Base-by-base conservation (phyloP, 257 asterid species). In the Nyctanthes arbortristis region DNA sequence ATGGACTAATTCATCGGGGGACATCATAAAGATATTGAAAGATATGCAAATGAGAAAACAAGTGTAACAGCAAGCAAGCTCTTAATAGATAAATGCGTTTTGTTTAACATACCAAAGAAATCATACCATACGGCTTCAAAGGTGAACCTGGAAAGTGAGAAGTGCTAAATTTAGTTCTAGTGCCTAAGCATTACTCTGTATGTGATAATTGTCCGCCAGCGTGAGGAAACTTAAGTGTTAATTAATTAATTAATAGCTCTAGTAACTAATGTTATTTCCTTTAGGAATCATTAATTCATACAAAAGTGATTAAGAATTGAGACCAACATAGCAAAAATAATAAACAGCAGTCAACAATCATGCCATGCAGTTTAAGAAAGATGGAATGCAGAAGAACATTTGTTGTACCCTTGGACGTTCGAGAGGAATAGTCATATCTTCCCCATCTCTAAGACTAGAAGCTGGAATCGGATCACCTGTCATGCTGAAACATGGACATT, bases 391-490 rank as follows among this genome's bases (percentile, higher is more conserved):
- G 70, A 61, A 45, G 43, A 79, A 71, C 18, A 61, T 67, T 65
- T 63, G 22, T 36, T 74, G 63, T 84, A 91, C 99, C 96, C 83
- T 81, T 68, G 90, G 87, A 43, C 81, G 96, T 75, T 82, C 96
- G 69, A 84, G 73, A 71, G 76, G 76, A 60, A 79, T 68, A 14
- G 84, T 69, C 36, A 73, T 81, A 75, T 89, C 96, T 47, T 91
- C 99, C 71, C 96, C 97, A 69, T 91, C 96, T 79, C 96, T 84
- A 67, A 96, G 97, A 80, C 96, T 91, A 49, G 90, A 81, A 40
- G 96, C 90, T 74, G 80, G 97, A 72, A 79, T 73, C 79, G 80
- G 97, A 82, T 93, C 97, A 77, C 92, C 94, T 77, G 96, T 76
- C 99, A 93, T 93, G 77, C 99, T 93, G 91, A 70, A 72, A 76